Evolutionary conservation across 176 grass and related monocot genomes (phyloP), one percentile per base, ranked within the genome.

Genomic region (Juncus effusus): DNA sequence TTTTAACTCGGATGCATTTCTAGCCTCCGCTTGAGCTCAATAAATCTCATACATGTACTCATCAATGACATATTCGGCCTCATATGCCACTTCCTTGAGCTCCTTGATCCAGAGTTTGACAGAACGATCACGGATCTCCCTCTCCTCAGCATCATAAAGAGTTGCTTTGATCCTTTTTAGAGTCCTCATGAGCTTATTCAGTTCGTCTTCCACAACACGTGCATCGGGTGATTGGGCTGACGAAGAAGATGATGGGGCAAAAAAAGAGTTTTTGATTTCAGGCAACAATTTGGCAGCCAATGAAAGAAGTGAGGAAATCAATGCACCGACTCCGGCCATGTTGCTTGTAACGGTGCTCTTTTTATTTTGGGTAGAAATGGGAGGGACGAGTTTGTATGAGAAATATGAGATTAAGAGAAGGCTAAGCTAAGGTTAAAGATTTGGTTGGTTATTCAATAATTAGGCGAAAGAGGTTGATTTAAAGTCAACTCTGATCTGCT

Each of bases 61-160:
- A 39, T 40, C 60, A 15, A 76, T 12, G 3, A 56, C 56, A 54
- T 64, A 56, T 13, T 76, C 73, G 4, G 35, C 60, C 39, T 13
- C 60, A 13, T 54, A 40, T 1, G 59, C 73, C 3, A 65, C 73
- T 14, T 56, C 44, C 42, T 54, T 64, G 6, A 76, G 57, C 16
- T 76, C 60, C 7, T 13, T 64, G 47, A 76, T 42, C 59, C 73
- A 64, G 36, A 76, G 73, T 16, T 54, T 36, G 3, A 55, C 73
- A 1, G 70, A 50, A 1, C 36, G 2, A 15, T 62, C 37, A 16
- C 28, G 7, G 55, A 74, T 62, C 36, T 74, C 41, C 1, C 59
- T 64, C 60, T 53, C 16, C 60, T 76, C 58, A 3, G 40, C 39
- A 10, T 64, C 73, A 14, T 7, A 9, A 2, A 76, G 59, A 9